Base-by-base conservation (phyloP, 345 rosid species). In the Leavenworthia alabamica region DNA sequence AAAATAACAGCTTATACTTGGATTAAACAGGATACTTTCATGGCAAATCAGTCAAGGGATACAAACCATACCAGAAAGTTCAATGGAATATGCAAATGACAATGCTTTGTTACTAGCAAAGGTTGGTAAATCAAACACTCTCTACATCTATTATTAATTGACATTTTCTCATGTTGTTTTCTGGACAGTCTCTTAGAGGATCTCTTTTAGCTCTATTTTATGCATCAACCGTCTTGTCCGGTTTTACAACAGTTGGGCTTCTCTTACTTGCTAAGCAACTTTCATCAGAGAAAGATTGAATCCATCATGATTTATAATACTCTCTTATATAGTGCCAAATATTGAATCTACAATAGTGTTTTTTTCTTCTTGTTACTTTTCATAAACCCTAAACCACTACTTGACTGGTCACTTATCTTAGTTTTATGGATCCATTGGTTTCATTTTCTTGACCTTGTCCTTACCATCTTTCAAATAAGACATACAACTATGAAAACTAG, bases 61-160 rank as follows among this genome's bases (percentile, higher is more conserved):
- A 41, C 95, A 83, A 75, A 81, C 56, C 76, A 72, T 56, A 70
- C 95, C 95, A 6, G 95, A 89, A 75, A 81, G 79, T 77, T 89
- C 96, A 61, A 47, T 89, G 73, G 82, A 89, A 73, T 88, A 85
- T 71, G 90, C 98, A 63, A 92, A 86, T 73, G 95, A 86, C 73
- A 92, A 88, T 73, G 98, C 98, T 8, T 68, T 86, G 69, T 63
- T 62, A 64, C 82, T 92, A 13, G 95, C 78, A 35, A 84, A 92
- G 96, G 96, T 91, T 41, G 13, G 68, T 41, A 46, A 31, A 72
- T 53, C 47, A 43, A 29, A 9, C 14, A 41, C 12, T 13, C 20
- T 4, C 10, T 20, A 42, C 16, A 28, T 15, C 7, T 16, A 4
- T 26, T 24, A 16, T 27, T 41, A 0, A 8, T 33, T 36, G 11